phyloP scores from a whole-genome alignment of 2,329 filamentous ascomycete species.

The Xylariaceae sp. region DNA sequence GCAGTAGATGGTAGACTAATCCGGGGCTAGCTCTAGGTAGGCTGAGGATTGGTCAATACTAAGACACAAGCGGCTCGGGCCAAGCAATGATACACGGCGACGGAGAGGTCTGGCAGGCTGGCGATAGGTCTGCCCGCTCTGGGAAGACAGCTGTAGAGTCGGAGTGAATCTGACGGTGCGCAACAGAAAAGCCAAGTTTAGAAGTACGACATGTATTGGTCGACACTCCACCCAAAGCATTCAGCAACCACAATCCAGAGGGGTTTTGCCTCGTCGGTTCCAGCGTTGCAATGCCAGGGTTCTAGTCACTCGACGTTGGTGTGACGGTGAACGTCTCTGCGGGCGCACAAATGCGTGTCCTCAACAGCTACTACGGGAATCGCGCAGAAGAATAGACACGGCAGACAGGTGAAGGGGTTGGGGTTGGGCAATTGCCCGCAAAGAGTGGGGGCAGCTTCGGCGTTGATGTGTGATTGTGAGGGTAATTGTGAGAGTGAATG shows the following conservation, averaged over 20 bases:
- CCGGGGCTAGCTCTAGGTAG: constrained; percentile 6
- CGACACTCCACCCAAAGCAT: too few species aligned
- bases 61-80: neutral
- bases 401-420: neutral
- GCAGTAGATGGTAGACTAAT: neutral
- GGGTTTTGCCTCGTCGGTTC: constrained; percentile 2
- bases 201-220: neutral
- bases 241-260: too few species aligned
- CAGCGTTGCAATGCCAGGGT: constrained; percentile 4
- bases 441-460: neutral
- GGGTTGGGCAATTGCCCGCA: neutral
- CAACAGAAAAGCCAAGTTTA: neutral
- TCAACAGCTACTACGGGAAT: constrained; percentile 7
- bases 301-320: constrained; percentile 18
- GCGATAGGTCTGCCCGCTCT: too few species aligned
- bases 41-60: neutral
- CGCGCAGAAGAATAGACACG: neutral
- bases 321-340: constrained; percentile 13
- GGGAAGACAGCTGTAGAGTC: neutral
- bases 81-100: too few species aligned
- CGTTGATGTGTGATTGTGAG: neutral
- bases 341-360: constrained; percentile 15
- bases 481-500: too few species aligned
- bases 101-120: too few species aligned
- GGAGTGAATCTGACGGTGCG: neutral